phyloP scores from a whole-genome alignment of 2,329 filamentous ascomycete species.

The Aureobasidium namibiae region DNA sequence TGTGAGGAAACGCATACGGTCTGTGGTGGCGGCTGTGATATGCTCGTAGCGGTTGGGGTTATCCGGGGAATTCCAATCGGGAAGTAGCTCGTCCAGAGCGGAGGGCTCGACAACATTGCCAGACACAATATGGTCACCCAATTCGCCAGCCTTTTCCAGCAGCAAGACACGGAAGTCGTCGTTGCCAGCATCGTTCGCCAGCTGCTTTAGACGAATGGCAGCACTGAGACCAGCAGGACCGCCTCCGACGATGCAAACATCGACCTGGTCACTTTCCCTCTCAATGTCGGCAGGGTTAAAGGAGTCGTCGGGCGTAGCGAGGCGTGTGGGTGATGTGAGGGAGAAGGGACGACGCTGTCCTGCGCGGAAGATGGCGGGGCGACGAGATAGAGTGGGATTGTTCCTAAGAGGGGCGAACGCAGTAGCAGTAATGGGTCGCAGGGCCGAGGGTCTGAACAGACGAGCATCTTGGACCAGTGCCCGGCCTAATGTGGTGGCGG shows the following conservation, averaged over 20 bases:
- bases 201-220: conserved; percentile 89
- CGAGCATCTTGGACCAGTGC: conserved; percentile 8
- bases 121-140: conserved; percentile 91
- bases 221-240: conserved; percentile 90
- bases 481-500: conserved; percentile 3
- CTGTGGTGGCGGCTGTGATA: conserved; percentile 72
- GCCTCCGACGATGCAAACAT: conserved; percentile 93
- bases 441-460: background rate
- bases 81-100: conserved; percentile 80
- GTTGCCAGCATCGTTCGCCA: conserved; percentile 89
- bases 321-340: conserved; percentile 21
- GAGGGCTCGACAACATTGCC: conserved; percentile 90
- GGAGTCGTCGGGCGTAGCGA: conserved; percentile 31
- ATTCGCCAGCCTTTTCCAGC: conserved; percentile 88
- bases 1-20: conserved; percentile 92
- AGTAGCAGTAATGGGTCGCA: conserved; percentile 14
- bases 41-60: conserved; percentile 84
- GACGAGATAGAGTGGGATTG: conserved; percentile 16
- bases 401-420: background rate
- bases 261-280: conserved; percentile 85
- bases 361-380: conserved; percentile 26
- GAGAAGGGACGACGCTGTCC: conserved; percentile 28
- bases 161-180: conserved; percentile 91
- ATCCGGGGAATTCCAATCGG: conserved; percentile 83
- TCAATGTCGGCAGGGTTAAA: conserved; percentile 53